Evolutionary conservation across 495 filamentous ascomycete species (phyloP).

Genomic region (Evernia prunastri): DNA sequence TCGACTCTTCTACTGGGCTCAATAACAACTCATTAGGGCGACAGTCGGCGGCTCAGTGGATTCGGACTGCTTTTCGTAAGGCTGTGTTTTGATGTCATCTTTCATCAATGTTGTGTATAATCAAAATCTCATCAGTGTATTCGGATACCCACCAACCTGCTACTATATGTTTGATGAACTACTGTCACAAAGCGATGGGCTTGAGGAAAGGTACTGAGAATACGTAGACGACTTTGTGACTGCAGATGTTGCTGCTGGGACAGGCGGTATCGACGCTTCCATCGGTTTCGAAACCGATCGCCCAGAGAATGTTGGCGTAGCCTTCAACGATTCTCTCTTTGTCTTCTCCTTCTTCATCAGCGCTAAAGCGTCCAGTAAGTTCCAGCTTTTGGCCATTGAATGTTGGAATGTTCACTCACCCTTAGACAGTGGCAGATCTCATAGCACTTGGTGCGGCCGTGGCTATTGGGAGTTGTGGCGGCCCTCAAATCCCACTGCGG

Average conservation of each 20-base stretch:
- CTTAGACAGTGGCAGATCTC: slow-evolving; percentile 40
- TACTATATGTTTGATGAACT: background rate
- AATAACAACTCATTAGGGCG: slow-evolving; percentile 14
- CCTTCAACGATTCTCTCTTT: slow-evolving; percentile 49
- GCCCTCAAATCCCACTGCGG: slow-evolving; percentile 48
- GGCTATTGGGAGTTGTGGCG: slow-evolving; percentile 52
- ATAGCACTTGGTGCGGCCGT: slow-evolving; percentile 52
- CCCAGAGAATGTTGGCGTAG: slow-evolving; percentile 49
- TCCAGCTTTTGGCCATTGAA: background rate
- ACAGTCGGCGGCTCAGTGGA: slow-evolving; percentile 18
- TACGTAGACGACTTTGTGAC: slow-evolving; percentile 30
- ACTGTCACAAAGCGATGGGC: too few species aligned
- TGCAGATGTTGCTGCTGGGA: slow-evolving; percentile 26
- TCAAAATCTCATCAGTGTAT: too few species aligned
- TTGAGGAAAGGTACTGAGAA: background rate
- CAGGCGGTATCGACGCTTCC: slow-evolving; percentile 33
- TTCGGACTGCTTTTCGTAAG: slow-evolving; percentile 18
- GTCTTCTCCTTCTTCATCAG: slow-evolving; percentile 47
- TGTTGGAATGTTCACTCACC: background rate
- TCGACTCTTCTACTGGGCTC: slow-evolving; percentile 1
- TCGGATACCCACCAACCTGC: background rate
- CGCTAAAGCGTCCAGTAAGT: slow-evolving; percentile 34
- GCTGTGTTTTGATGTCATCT: too few species aligned
- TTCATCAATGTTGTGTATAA: background rate
- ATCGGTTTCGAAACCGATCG: slow-evolving; percentile 32